Percentiles rank a stretch among this genome's conserved stretches.
Evolutionary conservation across 2,329 filamentous ascomycete genomes (phyloP).

Genomic region (Penicillium sp.): DNA sequence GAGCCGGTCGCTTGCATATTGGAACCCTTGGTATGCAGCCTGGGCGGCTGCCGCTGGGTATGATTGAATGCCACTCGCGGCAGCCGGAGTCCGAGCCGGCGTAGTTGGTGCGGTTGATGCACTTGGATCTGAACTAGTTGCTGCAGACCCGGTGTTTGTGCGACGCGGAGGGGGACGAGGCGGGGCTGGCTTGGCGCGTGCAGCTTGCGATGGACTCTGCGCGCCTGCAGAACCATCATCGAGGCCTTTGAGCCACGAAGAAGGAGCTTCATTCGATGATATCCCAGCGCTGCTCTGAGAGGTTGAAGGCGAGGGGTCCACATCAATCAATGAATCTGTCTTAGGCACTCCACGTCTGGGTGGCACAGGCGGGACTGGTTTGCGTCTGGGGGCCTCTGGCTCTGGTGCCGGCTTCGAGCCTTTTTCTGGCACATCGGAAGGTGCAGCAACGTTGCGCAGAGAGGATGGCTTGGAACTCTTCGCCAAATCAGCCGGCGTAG

Average conservation of each 20-base stretch:
- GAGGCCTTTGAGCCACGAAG: slow-evolving; percentile 1
- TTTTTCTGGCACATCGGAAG: background rate
- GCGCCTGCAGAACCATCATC: slow-evolving; percentile 1
- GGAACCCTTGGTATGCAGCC: slow-evolving; percentile 27
- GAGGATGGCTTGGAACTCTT: background rate
- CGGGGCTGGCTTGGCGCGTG: slow-evolving; percentile 27
- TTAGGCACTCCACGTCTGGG: slow-evolving; percentile 29
- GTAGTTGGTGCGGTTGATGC: slow-evolving; percentile 9
- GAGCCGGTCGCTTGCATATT: slow-evolving; percentile 31
- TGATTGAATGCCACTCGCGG: slow-evolving; percentile 19
- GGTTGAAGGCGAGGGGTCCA: slow-evolving; percentile 18
- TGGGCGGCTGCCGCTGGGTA: slow-evolving; percentile 27
- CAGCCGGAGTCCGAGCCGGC: slow-evolving; percentile 2
- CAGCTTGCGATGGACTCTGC: slow-evolving; percentile 5
- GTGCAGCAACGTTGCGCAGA: background rate
- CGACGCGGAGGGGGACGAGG: slow-evolving; percentile 32
- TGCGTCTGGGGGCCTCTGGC: slow-evolving; percentile 29
- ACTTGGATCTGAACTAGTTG: slow-evolving; percentile 9
- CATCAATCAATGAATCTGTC: slow-evolving; percentile 16
- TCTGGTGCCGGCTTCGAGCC: slow-evolving; percentile 1
- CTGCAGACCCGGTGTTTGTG: slow-evolving; percentile 26
- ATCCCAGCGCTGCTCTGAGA: slow-evolving; percentile 26
- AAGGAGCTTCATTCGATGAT: slow-evolving; percentile 2
- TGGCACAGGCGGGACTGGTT: slow-evolving; percentile 37
- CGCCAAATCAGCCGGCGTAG: slow-evolving; percentile 20